Evolutionary conservation across 768 basidiomycete genomes (phyloP), one percentile per base, ranked within the genome.

Genomic region (Lyophyllum atratum): DNA sequence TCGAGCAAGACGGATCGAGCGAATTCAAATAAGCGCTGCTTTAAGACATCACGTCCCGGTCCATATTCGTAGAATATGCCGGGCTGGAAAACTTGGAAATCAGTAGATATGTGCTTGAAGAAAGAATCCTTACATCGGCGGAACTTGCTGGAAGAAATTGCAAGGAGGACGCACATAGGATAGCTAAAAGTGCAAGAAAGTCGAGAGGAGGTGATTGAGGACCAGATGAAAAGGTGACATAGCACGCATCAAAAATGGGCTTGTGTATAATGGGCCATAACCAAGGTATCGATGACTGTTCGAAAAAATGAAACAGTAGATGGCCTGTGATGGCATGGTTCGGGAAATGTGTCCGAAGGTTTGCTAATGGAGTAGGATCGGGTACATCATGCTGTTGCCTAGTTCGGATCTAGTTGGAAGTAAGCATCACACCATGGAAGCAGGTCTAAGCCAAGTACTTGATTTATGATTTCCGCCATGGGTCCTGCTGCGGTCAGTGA

Each of bases 201-300:
- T 59, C 55, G 21, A 59, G 49, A 9, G 63, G 46, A 14, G 63
- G 59, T 45, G 63, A 28, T 25, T 44, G 43, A 40, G 47, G 37
- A 44, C 55, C 43, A 14, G 37, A 50, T 43, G 58, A 56, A 33
- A 52, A 58, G 22, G 56, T 40, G 44, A 58, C 28, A n/a, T 52
- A 58, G 48, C 50, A 58, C 21, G 40, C 50, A 34, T 58, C 56
- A 19, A 64, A 62, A 34, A 53, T 49, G 2, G 58, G 44, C 31
- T 53, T 61, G 49, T 64, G 58, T 49, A 64, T 42, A 14, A 64
- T 49, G 19, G 58, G 43, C 60, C 61, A 62, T 17, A 64, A 28
- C 49, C 55, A 54, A 34, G 55, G 63, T 22, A 62, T 58, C 5
- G 63, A 54, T 15, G 60, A 62, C 10, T 64, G 44, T 37, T 49